These are phyloP conservation scores for Rubia peregrina DNA, from an alignment of 305 asterid genomes.

Conservation along the genomic window DNA sequence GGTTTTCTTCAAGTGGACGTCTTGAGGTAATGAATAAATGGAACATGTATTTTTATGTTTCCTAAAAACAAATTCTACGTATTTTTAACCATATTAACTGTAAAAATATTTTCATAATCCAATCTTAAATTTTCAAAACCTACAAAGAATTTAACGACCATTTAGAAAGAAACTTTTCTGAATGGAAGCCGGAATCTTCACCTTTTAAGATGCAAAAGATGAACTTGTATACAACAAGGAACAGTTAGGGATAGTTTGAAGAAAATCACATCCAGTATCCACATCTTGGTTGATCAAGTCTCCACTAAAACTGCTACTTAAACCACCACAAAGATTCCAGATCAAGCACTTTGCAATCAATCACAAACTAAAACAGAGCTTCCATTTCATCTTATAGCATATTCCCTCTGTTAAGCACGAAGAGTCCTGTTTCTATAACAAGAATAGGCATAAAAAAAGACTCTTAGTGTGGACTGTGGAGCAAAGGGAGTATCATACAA, in stretches of 20 bases:
- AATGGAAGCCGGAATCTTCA: too few species aligned
- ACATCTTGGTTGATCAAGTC: background rate
- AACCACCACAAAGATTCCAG: background rate
- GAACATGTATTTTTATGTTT: too few species aligned
- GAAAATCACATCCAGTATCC: constrained; percentile 5
- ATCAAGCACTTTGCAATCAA: background rate
- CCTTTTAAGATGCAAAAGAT: too few species aligned
- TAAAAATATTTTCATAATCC: too few species aligned
- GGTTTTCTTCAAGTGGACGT: background rate
- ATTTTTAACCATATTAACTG: too few species aligned
- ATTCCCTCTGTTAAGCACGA: background rate
- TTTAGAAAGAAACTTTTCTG: too few species aligned
- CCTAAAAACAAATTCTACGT: too few species aligned
- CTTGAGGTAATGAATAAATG: too few species aligned
- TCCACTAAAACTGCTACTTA: background rate
- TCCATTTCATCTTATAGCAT: background rate
- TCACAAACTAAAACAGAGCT: background rate
- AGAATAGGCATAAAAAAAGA: background rate
- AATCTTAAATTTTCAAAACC: too few species aligned
- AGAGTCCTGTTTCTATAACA: background rate
- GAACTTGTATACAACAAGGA: too few species aligned
- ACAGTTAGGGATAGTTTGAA: too few species aligned
- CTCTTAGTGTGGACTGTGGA: background rate
- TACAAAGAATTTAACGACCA: too few species aligned
- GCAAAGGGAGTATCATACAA: background rate